Percentiles rank a stretch among this genome's conserved stretches.
These are phyloP conservation scores for Pseudogymnoascus destructans DNA, from an alignment of 2,329 filamentous ascomycete species.

Conservation along the genomic window DNA sequence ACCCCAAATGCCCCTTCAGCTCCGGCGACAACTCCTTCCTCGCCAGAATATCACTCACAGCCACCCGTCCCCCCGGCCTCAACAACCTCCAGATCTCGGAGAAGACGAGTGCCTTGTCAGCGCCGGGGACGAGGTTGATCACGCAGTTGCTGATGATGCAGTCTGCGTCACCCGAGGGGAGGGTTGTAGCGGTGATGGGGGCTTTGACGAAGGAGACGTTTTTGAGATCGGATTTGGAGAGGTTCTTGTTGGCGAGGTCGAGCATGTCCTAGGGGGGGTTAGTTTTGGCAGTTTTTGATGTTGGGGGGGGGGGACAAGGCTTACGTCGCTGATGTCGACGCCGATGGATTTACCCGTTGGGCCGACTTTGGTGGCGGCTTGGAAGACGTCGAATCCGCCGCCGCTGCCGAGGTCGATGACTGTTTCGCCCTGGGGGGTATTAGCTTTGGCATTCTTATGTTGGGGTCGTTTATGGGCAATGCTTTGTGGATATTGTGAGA, in stretches of 20 bases:
- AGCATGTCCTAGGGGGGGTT: constrained; percentile 39
- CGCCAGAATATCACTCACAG: constrained; percentile 46
- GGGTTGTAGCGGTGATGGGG: constrained; percentile 37
- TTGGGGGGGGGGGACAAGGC: not conserved
- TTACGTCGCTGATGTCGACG: constrained; percentile 46
- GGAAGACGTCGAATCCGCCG: constrained; percentile 45
- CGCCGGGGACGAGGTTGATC: constrained; percentile 42
- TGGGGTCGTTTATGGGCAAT: constrained; percentile 32
- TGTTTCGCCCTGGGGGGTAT: constrained; percentile 35
- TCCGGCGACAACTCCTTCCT: constrained; percentile 34
- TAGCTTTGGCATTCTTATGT: constrained; percentile 16
- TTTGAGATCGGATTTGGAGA: constrained; percentile 25
- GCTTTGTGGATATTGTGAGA: not conserved
- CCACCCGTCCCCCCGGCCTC: constrained; percentile 42
- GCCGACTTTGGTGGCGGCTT: constrained; percentile 38
- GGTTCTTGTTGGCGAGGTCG: constrained; percentile 34
- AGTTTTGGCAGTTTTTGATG: not conserved
- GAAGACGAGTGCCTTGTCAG: constrained; percentile 42
- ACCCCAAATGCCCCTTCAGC: constrained; percentile 35
- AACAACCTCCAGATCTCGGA: constrained; percentile 44
- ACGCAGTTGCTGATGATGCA: constrained; percentile 53
- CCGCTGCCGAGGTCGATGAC: constrained; percentile 45
- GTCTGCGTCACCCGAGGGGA: constrained; percentile 33
- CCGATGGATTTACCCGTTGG: constrained; percentile 37
- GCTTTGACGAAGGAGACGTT: constrained; percentile 41